Conservation (phyloP, 2,329 filamentous ascomycete genomes). For the Talaromyces sp. region DNA sequence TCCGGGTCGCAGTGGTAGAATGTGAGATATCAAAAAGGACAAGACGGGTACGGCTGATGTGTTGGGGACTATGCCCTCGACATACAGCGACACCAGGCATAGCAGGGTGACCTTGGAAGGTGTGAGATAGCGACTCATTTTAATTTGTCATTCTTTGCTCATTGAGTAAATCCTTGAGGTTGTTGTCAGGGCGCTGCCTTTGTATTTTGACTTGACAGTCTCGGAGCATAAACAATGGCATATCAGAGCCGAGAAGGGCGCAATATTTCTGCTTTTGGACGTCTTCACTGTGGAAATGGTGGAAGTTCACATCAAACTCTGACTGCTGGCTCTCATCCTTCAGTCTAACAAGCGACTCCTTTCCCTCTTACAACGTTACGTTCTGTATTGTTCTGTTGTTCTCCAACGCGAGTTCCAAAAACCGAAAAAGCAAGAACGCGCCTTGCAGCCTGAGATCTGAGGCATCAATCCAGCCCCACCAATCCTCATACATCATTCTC, state of each 20-base stretch:
- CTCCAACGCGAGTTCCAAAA: background rate
- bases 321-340: background rate
- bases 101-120: conserved; percentile 83
- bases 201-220: background rate
- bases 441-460: conserved; percentile 5
- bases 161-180: background rate
- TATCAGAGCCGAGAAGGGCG: background rate
- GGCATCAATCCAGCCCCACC: background rate
- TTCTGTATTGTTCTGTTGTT: background rate
- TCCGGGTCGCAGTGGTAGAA: conserved; percentile 48
- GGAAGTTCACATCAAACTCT: background rate
- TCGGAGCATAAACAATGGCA: background rate
- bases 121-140: conserved; percentile 80
- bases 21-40: conserved; percentile 71
- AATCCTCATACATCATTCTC: background rate
- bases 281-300: background rate
- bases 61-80: conserved; percentile 64
- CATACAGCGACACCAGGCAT: conserved; percentile 76
- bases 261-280: background rate
- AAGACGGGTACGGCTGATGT: conserved; percentile 71
- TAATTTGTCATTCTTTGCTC: conserved; percentile 10
- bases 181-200: background rate
- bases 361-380: background rate
- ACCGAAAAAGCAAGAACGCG: conserved; percentile 1
- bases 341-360: background rate